Evolutionary conservation across 805 yeast genomes (phyloP).

Genomic region (Yarrowia sp.): DNA sequence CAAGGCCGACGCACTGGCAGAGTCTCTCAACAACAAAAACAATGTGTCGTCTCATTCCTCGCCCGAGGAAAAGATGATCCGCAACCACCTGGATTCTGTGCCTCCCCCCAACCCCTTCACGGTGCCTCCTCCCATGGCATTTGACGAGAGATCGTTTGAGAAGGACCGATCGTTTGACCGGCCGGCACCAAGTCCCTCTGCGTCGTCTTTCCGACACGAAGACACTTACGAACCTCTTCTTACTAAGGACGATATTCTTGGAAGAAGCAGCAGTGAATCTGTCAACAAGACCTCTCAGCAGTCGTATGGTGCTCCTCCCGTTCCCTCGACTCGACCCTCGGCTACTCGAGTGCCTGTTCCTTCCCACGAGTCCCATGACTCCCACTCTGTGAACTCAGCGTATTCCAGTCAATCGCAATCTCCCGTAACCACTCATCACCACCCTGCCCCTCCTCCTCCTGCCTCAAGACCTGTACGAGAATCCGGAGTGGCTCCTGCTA

Average conservation of each 20-base stretch:
- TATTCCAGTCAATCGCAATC: too few species aligned
- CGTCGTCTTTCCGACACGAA: not conserved
- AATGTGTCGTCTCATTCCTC: not conserved
- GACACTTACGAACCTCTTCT: not conserved
- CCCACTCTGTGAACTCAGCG: not conserved
- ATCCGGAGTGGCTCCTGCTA: not conserved
- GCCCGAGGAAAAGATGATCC: slow-evolving; percentile 21
- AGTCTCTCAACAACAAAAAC: too few species aligned
- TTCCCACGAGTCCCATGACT: not conserved
- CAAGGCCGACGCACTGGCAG: not conserved
- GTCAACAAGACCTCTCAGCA: not conserved
- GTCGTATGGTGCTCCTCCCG: not conserved
- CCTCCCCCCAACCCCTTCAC: slow-evolving; percentile 19
- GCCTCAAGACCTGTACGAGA: not conserved
- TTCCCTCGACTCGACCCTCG: not conserved
- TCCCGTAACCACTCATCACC: not conserved
- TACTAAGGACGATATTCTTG: slow-evolving; percentile 3
- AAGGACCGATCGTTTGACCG: not conserved
- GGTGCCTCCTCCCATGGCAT: slow-evolving; percentile 7
- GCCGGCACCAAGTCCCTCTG: not conserved
- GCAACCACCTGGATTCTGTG: not conserved
- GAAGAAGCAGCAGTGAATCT: not conserved
- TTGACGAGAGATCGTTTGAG: not conserved
- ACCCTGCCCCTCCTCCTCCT: slow-evolving; percentile 1
- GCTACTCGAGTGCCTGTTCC: not conserved